phyloP scores from a whole-genome alignment of 306 rosid species.

The Vigna angularis region DNA sequence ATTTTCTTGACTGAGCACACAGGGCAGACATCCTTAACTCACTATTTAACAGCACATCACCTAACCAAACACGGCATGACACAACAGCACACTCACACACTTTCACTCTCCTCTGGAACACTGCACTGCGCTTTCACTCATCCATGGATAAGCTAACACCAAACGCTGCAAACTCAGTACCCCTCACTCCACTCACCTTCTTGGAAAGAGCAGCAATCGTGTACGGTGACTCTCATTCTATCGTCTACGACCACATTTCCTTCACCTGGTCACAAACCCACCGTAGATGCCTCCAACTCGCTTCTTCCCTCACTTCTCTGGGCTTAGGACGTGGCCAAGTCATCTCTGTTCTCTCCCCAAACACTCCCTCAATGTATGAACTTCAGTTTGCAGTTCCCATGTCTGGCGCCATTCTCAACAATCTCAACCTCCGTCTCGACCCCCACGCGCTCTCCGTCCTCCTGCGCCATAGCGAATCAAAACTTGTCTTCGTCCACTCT shows the following conservation, averaged over 20 bases:
- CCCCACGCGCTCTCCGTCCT: slow-evolving; percentile 56
- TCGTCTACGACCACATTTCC: slow-evolving; percentile 47
- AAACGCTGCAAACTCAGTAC: slow-evolving; percentile 56
- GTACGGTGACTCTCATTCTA: slow-evolving; percentile 55
- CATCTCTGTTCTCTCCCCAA: slow-evolving; percentile 73
- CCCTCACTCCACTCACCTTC: slow-evolving; percentile 63
- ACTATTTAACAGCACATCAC: neutral
- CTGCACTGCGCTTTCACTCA: neutral
- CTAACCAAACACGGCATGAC: neutral
- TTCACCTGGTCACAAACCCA: slow-evolving; percentile 73
- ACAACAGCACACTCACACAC: neutral
- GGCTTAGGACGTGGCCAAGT: slow-evolving; percentile 50
- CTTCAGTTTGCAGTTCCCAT: slow-evolving; percentile 83
- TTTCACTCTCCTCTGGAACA: neutral
- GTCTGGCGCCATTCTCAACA: slow-evolving; percentile 71
- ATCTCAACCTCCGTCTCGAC: slow-evolving; percentile 71
- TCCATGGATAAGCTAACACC: slow-evolving; percentile 43
- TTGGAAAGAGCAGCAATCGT: slow-evolving; percentile 59
- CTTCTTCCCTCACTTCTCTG: slow-evolving; percentile 59
- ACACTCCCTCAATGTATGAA: slow-evolving; percentile 71
- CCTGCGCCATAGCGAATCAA: slow-evolving; percentile 71
- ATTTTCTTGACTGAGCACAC: no score
- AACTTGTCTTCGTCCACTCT: slow-evolving; percentile 67
- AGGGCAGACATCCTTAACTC: no score
- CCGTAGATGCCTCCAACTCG: slow-evolving; percentile 70